Base-by-base conservation (phyloP, 768 basidiomycete genomes). In the Phylloporus sp. region DNA sequence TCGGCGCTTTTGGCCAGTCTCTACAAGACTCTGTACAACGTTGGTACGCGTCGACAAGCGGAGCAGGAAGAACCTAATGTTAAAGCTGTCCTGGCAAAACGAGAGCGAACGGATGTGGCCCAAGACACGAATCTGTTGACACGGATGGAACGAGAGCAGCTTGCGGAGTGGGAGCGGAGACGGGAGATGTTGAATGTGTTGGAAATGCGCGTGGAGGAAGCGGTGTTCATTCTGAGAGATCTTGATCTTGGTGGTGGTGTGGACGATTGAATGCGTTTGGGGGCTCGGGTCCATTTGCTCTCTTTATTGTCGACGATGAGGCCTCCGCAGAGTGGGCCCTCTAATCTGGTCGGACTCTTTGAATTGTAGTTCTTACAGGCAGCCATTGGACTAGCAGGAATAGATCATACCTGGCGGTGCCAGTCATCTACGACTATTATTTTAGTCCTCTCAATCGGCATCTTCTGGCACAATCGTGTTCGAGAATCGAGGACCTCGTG, bases 21-120 rank as follows among this genome's bases (percentile, higher is more conserved):
- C 31, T 95, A 95, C 77, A 95, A 97, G 71, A 91, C 89, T 0
- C 65, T 98, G 48, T 92, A 81, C 66, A 98, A 99, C 66, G 84
- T 97, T 55, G 75, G 82, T 26, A 76, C 78, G 60, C 81, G 93
- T 43, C 78, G 85, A 54, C 78, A 81, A 54, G 79, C 84, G 5
- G 95, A 98, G 65, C 71, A 81, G 53, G 86, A 87, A 52, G 80
- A 81, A 44, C 72, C 80, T 2, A 74, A 75, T 35, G 75, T 90
- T 41, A 81, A 78, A 51, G 84, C 84, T 2, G 82, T 95, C n/a
- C 69, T 95, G 36, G 81, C 84, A 55, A 92, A 93, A 66, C 75
- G 85, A 51, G 83, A 90, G 60, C 75, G 93, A 53, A 88, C 80
- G 56, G 92, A 95, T 63, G 91, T 95, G 5, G 89, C 84, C 51